These are phyloP conservation scores for Quercus dentata DNA, from an alignment of 306 rosid species.

Conservation along the genomic window DNA sequence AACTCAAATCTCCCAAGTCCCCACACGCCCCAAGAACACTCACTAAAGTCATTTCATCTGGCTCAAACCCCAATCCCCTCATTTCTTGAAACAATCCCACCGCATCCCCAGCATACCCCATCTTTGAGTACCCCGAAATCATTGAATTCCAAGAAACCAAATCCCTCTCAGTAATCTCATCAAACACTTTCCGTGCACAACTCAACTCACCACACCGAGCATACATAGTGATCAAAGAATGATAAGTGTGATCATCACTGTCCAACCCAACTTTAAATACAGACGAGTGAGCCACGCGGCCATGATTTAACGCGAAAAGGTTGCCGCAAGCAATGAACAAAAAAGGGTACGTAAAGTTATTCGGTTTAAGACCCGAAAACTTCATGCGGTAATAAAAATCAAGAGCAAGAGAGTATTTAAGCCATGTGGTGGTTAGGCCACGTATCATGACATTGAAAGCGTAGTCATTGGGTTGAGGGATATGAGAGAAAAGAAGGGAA, in stretches of 20 bases:
- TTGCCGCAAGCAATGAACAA: constrained; percentile 73
- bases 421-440: constrained; percentile 79
- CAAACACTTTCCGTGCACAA: constrained; percentile 71
- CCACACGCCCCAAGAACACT: constrained; percentile 82
- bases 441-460: constrained; percentile 90
- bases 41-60: constrained; percentile 73
- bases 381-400: constrained; percentile 55
- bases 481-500: constrained; percentile 44
- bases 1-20: constrained; percentile 64
- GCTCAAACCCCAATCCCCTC: constrained; percentile 59
- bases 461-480: constrained; percentile 58
- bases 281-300: constrained; percentile 45
- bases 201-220: constrained; percentile 44
- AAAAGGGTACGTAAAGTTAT: constrained; percentile 79
- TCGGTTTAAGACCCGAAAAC: constrained; percentile 31
- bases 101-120: constrained; percentile 59
- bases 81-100: constrained; percentile 58
- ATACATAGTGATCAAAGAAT: constrained; percentile 72
- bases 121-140: constrained; percentile 72
- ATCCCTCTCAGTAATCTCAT: constrained; percentile 63
- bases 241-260: constrained; percentile 50
- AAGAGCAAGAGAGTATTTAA: constrained; percentile 45
- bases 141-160: constrained; percentile 88
- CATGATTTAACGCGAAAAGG: constrained; percentile 35
- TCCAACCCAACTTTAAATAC: constrained; percentile 53